Percentiles rank a stretch among this genome's conserved stretches.
Evolutionary conservation across 2,329 filamentous ascomycete genomes (phyloP).

Genomic region (Myriosclerotinia scirpicola): DNA sequence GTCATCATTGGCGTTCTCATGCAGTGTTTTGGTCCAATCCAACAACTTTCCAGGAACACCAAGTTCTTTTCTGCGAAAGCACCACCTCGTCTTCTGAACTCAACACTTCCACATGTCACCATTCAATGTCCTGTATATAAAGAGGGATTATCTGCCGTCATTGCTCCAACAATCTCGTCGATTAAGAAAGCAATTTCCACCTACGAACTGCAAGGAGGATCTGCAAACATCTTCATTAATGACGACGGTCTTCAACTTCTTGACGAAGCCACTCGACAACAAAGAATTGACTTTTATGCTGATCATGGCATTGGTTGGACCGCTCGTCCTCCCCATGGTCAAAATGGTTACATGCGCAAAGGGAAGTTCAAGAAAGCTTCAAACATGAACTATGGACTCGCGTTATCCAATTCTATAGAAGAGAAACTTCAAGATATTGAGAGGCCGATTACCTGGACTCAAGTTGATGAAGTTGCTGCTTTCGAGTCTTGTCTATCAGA

Average conservation of each 20-base stretch:
- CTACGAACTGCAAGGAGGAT: slow-evolving; percentile 75
- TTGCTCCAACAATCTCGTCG: slow-evolving; percentile 73
- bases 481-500: slow-evolving; percentile 52
- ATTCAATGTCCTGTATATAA: slow-evolving; percentile 90
- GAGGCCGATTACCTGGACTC: slow-evolving; percentile 15
- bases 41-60: slow-evolving; percentile 72
- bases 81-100: slow-evolving; percentile 58
- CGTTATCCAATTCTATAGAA: slow-evolving; percentile 44
- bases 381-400: slow-evolving; percentile 66
- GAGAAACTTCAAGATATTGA: slow-evolving; percentile 20
- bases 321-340: slow-evolving; percentile 63
- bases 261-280: slow-evolving; percentile 58
- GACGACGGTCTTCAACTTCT: slow-evolving; percentile 73
- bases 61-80: slow-evolving; percentile 78
- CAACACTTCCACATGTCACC: slow-evolving; percentile 68
- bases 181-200: slow-evolving; percentile 76
- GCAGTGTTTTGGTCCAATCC: slow-evolving; percentile 73
- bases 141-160: slow-evolving; percentile 73
- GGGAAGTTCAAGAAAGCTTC: slow-evolving; percentile 59
- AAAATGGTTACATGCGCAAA: slow-evolving; percentile 56
- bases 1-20: slow-evolving; percentile 74
- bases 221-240: slow-evolving; percentile 74
- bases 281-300: slow-evolving; percentile 66
- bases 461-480: slow-evolving; percentile 44
- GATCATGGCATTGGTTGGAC: slow-evolving; percentile 71